These are phyloP conservation scores for Russula sp. DNA, from an alignment of 768 basidiomycete genomes.

Conservation along the genomic window DNA sequence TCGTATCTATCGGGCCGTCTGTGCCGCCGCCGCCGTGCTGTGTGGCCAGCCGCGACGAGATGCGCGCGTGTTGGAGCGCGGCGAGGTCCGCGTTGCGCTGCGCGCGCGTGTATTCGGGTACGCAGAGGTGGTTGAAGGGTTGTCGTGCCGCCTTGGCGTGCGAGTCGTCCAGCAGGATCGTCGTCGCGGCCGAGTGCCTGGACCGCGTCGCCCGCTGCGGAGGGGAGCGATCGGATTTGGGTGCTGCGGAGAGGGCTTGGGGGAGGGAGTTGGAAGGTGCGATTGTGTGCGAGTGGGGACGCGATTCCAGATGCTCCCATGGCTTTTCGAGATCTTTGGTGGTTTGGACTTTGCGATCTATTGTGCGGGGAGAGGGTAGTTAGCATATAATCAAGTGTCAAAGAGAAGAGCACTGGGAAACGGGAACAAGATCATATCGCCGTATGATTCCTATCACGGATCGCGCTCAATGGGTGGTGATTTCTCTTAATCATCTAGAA, in stretches of 20 bases:
- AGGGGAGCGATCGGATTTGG: background rate
- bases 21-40: background rate
- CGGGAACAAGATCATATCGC: background rate
- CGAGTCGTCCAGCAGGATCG: conserved; percentile 49
- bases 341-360: conserved; percentile 42
- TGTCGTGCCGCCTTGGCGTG: conserved; percentile 55
- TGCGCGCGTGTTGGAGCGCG: conserved; percentile 19
- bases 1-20: background rate
- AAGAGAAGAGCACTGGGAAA: too few species aligned
- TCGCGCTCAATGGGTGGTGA: background rate
- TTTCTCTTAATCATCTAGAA: background rate
- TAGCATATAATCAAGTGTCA: too few species aligned
- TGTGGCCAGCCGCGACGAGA: background rate
- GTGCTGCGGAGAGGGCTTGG: background rate
- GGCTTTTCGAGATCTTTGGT: conserved; percentile 71
- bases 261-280: background rate
- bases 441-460: conserved; percentile 23
- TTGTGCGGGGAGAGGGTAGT: background rate
- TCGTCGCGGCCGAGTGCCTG: conserved; percentile 41
- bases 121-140: conserved; percentile 77
- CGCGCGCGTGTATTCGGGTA: conserved; percentile 55
- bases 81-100: conserved; percentile 39
- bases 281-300: background rate
- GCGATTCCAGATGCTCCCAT: conserved; percentile 45
- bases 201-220: background rate